These are phyloP conservation scores for Trichoderma sp. DNA, from an alignment of 2,329 filamentous ascomycete genomes.

Conservation along the genomic window DNA sequence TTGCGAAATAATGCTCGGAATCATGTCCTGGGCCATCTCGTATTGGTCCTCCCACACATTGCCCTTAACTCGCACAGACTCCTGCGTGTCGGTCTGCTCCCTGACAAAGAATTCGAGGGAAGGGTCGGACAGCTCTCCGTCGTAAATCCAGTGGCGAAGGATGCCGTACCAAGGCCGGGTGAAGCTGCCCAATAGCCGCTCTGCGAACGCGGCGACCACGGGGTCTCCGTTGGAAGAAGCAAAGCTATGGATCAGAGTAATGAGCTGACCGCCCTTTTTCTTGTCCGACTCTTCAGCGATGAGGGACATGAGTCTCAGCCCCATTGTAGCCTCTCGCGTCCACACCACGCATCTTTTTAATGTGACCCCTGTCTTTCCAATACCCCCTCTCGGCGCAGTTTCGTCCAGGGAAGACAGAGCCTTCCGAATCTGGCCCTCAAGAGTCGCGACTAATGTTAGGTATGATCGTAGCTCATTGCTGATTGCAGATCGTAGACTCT, in stretches of 20 bases:
- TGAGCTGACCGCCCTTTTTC: conserved; percentile 82
- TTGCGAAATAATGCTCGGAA: conserved; percentile 86
- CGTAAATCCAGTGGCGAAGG: conserved; percentile 94
- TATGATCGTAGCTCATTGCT: conserved; percentile 83
- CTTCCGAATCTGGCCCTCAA: conserved; percentile 87
- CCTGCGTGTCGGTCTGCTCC: conserved; percentile 61
- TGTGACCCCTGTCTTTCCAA: conserved; percentile 86
- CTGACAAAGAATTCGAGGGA: conserved; percentile 94
- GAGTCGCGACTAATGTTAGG: conserved; percentile 80
- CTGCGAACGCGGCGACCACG: conserved; percentile 88
- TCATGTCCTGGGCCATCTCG: conserved; percentile 77
- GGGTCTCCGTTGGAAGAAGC: conserved; percentile 93
- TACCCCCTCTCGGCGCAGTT: conserved; percentile 61
- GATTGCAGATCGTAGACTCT: conserved; percentile 87
- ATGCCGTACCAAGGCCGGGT: conserved; percentile 97
- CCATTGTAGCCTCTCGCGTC: conserved; percentile 97
- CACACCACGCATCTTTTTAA: conserved; percentile 94
- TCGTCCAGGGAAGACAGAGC: conserved; percentile 74
- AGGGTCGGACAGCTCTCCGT: conserved; percentile 95
- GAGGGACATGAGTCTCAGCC: conserved; percentile 83
- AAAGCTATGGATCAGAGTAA: conserved; percentile 89
- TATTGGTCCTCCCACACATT: conserved; percentile 99
- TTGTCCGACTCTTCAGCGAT: conserved; percentile 88
- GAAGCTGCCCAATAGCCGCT: conserved; percentile 79
- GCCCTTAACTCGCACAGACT: conserved; percentile 54